These are phyloP conservation scores for Manihot esculenta DNA, from an alignment of 441 rosid genomes.

Conservation along the genomic window DNA sequence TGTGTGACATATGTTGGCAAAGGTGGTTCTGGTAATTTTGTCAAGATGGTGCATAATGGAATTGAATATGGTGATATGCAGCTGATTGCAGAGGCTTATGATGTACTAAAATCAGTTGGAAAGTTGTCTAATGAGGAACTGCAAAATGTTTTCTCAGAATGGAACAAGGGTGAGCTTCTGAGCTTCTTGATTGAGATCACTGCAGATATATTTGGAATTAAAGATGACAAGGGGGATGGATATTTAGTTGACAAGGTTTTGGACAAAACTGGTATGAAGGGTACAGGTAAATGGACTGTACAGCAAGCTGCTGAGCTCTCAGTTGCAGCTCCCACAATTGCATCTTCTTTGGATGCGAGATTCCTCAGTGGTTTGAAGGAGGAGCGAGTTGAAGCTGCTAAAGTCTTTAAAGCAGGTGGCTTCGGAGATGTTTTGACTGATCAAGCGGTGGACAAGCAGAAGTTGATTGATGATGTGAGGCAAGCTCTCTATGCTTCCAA, in stretches of 20 bases:
- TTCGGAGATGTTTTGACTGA: no score
- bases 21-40: slow-evolving; percentile 94
- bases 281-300: slow-evolving; percentile 95
- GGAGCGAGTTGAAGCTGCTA: no score
- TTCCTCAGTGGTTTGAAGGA: no score
- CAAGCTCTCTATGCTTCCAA: slow-evolving; percentile 87
- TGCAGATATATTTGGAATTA: slow-evolving; percentile 76
- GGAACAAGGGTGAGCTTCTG: slow-evolving; percentile 91
- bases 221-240: slow-evolving; percentile 83
- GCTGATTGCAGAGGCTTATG: slow-evolving; percentile 87
- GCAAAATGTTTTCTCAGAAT: slow-evolving; percentile 61
- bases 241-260: slow-evolving; percentile 85
- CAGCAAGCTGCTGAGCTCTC: slow-evolving; percentile 96
- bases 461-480: slow-evolving; percentile 74
- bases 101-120: slow-evolving; percentile 77
- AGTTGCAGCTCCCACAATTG: slow-evolving; percentile 92
- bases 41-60: slow-evolving; percentile 92
- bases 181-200: slow-evolving; percentile 95
- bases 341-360: slow-evolving; percentile 61
- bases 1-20: slow-evolving; percentile 80
- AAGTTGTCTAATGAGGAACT: slow-evolving; percentile 75
- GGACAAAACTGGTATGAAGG: slow-evolving; percentile 95
- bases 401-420: no score
- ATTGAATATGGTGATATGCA: slow-evolving; percentile 97
- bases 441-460: slow-evolving; percentile 37